These are phyloP conservation scores for Vitis hybrid DNA, from an alignment of 177 flowering plant genomes.

Conservation along the genomic window DNA sequence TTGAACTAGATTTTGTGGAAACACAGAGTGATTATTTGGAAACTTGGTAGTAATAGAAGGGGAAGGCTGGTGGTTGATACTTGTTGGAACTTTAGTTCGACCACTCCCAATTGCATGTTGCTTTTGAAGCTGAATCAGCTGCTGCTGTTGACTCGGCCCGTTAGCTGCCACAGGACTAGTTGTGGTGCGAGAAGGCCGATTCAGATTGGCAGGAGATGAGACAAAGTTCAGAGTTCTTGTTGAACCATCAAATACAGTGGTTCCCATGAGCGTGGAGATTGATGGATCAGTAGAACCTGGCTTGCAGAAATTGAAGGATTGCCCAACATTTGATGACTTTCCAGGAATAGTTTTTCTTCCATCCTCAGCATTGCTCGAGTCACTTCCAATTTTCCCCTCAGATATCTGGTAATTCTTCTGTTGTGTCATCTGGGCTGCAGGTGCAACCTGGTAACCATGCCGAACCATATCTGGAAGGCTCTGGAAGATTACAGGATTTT, in stretches of 20 bases:
- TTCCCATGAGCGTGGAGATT: slow-evolving; percentile 2
- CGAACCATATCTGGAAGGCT: slow-evolving; percentile 28
- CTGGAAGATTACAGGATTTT: slow-evolving; percentile 24
- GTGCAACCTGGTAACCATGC: slow-evolving; percentile 17
- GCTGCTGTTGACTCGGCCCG: slow-evolving; percentile 16
- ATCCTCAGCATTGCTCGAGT: slow-evolving; percentile 12
- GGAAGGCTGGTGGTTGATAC: slow-evolving; percentile 8
- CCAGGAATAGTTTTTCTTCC: slow-evolving; percentile 16
- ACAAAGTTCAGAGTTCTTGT: slow-evolving; percentile 20
- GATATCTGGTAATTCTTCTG: slow-evolving; percentile 23
- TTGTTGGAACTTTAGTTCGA: slow-evolving; percentile 13
- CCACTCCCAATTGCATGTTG: slow-evolving; percentile 13
- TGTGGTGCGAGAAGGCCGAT: slow-evolving; percentile 15
- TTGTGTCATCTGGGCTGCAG: slow-evolving; percentile 18
- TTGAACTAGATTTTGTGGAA: slow-evolving; percentile 9
- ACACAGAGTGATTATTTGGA: slow-evolving; percentile 11
- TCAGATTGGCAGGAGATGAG: slow-evolving; percentile 16
- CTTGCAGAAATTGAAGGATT: slow-evolving; percentile 12
- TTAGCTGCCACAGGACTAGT: slow-evolving; percentile 6
- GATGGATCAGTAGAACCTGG: slow-evolving; percentile 4
- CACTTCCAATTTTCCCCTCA: slow-evolving; percentile 22
- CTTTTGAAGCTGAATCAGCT: slow-evolving; percentile 20
- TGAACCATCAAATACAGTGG: slow-evolving; percentile 29
- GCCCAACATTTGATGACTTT: slow-evolving; percentile 20
- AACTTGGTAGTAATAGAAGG: slow-evolving; percentile 15